Conservation (phyloP, 345 rosid genomes). For the Gossypium rotundifolium region DNA sequence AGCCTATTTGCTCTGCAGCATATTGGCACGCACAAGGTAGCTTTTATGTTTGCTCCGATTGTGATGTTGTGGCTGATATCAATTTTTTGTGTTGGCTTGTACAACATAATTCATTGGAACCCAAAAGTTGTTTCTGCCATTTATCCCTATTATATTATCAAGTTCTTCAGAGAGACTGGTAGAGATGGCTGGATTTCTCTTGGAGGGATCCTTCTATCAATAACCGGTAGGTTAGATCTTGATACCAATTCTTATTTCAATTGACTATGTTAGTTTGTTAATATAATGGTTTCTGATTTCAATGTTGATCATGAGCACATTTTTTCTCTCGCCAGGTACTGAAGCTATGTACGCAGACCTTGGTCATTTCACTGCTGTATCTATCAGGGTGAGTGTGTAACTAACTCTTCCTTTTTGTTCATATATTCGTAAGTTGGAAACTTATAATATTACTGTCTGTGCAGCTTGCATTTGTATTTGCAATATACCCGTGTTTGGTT, state of each 20-base stretch:
- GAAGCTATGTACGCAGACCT: conserved; percentile 95
- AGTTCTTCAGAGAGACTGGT: conserved; percentile 60
- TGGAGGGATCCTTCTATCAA: conserved; percentile 81
- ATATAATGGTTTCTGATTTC: not conserved
- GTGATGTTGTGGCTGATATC: conserved; percentile 78
- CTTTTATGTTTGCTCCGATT: conserved; percentile 84
- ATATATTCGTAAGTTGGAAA: not conserved
- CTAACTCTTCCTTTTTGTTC: too few relatives aligned
- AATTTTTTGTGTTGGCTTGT: conserved; percentile 62
- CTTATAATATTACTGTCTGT: conserved; percentile 15
- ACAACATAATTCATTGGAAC: conserved; percentile 67
- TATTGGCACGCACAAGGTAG: conserved; percentile 78
- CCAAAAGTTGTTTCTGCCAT: conserved; percentile 61
- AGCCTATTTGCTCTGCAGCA: conserved; percentile 93
- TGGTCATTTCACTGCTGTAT: conserved; percentile 84
- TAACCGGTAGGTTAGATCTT: conserved; percentile 58
- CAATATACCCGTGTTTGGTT: conserved; percentile 85
- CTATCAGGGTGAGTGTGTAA: conserved; percentile 58
- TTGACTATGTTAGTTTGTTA: not conserved
- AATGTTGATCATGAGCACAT: conserved; percentile 6
- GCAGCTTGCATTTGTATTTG: conserved; percentile 79
- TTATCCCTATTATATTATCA: conserved; percentile 68
- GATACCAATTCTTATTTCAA: not conserved
- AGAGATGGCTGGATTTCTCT: conserved; percentile 92
- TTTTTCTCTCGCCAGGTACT: conserved; percentile 53